These are phyloP conservation scores for Lichtheimia corymbifera DNA, from an alignment of 371 early-diverging fungal genomes.

Conservation along the genomic window DNA sequence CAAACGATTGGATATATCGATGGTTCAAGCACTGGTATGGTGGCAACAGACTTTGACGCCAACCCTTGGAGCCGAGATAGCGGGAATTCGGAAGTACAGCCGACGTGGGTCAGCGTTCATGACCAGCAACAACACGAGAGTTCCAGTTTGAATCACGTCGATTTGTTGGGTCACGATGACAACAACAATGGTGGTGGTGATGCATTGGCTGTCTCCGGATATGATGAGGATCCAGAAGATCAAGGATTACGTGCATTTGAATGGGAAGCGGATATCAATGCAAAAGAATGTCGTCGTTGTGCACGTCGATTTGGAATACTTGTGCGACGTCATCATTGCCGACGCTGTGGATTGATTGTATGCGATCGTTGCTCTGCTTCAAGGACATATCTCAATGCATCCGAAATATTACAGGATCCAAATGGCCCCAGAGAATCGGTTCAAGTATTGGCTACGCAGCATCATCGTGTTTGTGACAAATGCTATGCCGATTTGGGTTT, in stretches of 20 bases:
- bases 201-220: neutral
- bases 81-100: neutral
- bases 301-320: slow-evolving; percentile 61
- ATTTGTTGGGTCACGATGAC: slow-evolving; percentile 30
- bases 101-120: slow-evolving; percentile 1
- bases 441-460: slow-evolving; percentile 42
- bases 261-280: slow-evolving; percentile 77
- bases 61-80: slow-evolving; percentile 47
- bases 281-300: slow-evolving; percentile 68
- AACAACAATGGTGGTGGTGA: neutral
- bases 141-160: slow-evolving; percentile 29
- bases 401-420: slow-evolving; percentile 60
- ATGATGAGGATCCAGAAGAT: neutral
- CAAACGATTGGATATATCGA: slow-evolving; percentile 9
- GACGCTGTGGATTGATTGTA: slow-evolving; percentile 83
- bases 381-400: slow-evolving; percentile 51
- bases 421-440: slow-evolving; percentile 25
- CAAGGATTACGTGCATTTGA: slow-evolving; percentile 29
- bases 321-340: slow-evolving; percentile 82
- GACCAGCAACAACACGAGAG: slow-evolving; percentile 11
- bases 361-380: slow-evolving; percentile 74
- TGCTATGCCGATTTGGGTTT: slow-evolving; percentile 43
- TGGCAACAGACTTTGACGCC: slow-evolving; percentile 31
- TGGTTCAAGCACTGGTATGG: neutral
- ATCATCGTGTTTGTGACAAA: slow-evolving; percentile 62